Evolutionary conservation across 768 basidiomycete species (phyloP), one percentile per base, ranked within the genome.

Genomic region (Heimioporus sp.): DNA sequence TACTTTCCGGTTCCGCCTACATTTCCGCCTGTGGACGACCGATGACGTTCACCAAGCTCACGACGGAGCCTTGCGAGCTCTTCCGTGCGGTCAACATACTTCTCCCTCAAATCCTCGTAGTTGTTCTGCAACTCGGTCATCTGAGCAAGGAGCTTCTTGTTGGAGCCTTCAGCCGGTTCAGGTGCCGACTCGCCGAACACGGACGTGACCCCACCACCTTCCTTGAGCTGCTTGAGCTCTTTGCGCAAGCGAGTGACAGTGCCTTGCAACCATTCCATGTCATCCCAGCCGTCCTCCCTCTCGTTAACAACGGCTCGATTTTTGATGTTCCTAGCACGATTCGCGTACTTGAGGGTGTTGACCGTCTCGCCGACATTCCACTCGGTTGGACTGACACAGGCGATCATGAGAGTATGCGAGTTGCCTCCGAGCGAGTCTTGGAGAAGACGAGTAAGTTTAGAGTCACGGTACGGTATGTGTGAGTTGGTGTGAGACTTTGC

Each of bases 271-370:
- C 97, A 96, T 65, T 98, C 95, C 3, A 98, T 75, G 66, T 99
- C 97, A 57, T 98, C 96, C 97, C 97, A 99, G 11, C 97, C 97
- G 48, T 93, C 92, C 72, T 99, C 97, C 63, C 86, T 87, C 72
- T 96, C 92, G 64, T 94, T 96, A 47, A 96, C 80, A 32, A 89
- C 83, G 3, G 91, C 95, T 41, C 86, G 80, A 62, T 99, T 99
- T 74, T 95, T 96, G 76, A 99, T 99, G 65, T 97, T 98, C 56
- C 94, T 76, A 11, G 97, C 97, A 35, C 97, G 88, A 60, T 97
- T 95, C 32, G 96, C 97, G 64, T 98, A 99, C 70, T 97, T 97
- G 67, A 98, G 77, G 13, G 92, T 95, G 65, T 92, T 93, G 53
- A 98, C 78, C 0, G 97, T 99, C 72, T 99, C 97, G 53, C 78